Evolutionary conservation across 352 stramenopile species (phyloP).

Genomic region (Pythium chondricola): DNA sequence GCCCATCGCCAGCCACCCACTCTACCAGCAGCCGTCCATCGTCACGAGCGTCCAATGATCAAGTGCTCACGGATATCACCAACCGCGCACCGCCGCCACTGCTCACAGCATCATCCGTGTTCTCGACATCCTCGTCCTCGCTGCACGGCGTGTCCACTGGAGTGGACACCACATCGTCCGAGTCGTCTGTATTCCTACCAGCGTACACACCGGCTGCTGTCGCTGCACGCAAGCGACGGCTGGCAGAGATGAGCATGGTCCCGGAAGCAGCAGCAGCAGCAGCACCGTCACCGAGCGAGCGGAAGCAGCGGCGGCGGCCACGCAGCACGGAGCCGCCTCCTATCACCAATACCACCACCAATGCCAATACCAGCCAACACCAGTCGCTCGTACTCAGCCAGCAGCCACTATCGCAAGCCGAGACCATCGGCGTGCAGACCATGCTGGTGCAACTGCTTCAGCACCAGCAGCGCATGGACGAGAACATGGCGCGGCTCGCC

Average conservation of each 20-base stretch:
- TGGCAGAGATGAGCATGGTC: background rate
- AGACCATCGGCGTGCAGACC: constrained; percentile 20
- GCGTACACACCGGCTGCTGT: background rate
- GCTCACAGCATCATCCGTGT: too few species aligned
- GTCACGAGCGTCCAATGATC: constrained; percentile 15
- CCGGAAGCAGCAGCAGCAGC: background rate
- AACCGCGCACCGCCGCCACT: constrained; percentile 27
- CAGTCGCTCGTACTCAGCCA: too few species aligned
- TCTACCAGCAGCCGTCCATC: constrained; percentile 1
- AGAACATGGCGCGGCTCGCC: background rate
- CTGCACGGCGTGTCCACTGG: too few species aligned
- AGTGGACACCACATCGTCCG: background rate
- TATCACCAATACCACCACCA: too few species aligned
- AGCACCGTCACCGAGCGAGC: background rate
- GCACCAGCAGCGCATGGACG: constrained; percentile 13
- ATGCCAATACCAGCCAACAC: background rate
- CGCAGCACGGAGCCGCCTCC: background rate
- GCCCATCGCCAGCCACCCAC: too few species aligned
- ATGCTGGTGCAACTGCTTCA: constrained; percentile 28
- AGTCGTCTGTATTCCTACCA: background rate
- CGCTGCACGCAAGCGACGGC: background rate
- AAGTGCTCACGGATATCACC: constrained; percentile 54
- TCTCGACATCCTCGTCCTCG: too few species aligned
- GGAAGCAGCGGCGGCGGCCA: constrained; percentile 4
- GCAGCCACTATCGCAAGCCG: too few species aligned